These are phyloP conservation scores for Podila clonocystis DNA, from an alignment of 192 early-diverging fungal genomes.

Conservation along the genomic window DNA sequence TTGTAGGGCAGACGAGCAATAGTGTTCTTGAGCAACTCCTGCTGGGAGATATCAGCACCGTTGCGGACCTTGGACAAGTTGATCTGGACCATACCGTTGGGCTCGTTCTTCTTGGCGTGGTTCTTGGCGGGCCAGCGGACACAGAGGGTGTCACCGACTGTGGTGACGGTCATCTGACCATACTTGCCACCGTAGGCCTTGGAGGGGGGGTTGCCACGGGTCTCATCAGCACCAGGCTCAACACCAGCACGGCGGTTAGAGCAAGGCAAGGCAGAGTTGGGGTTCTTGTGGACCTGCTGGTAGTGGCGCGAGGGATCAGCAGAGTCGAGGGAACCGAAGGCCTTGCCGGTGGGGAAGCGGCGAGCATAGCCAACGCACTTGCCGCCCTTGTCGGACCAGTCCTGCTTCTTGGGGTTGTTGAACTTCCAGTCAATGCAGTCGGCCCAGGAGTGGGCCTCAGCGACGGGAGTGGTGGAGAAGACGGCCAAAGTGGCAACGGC, in stretches of 20 bases:
- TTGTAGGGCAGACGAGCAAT: conserved; percentile 36
- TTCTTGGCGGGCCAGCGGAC: conserved; percentile 52
- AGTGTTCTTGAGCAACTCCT: conserved; percentile 25
- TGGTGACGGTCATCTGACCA: conserved; percentile 21
- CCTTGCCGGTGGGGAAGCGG: conserved; percentile 17
- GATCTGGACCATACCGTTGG: conserved; percentile 38
- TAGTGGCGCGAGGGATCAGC: conserved; percentile 42
- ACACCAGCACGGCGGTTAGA: conserved; percentile 25
- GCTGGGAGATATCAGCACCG: conserved; percentile 9
- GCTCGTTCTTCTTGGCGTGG: conserved; percentile 45
- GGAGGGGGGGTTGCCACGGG: conserved; percentile 7
- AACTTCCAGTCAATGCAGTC: conserved; percentile 45
- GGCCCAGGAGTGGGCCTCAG: conserved; percentile 46
- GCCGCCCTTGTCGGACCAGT: conserved; percentile 30
- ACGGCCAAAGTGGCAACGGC: conserved; percentile 27
- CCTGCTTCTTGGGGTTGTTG: conserved; percentile 15
- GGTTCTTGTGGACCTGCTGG: conserved; percentile 33
- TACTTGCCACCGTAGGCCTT: conserved; percentile 35
- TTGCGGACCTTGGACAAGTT: conserved; percentile 32
- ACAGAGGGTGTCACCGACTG: conserved; percentile 30
- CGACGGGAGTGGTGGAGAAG: conserved; percentile 21
- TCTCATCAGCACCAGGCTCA: conserved; percentile 39
- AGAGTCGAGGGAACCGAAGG: conserved; percentile 21
- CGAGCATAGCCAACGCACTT: conserved; percentile 29
- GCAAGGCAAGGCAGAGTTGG: conserved; percentile 27